Base-by-base conservation (phyloP, 768 basidiomycete species). In the Lactarius psammicola region DNA sequence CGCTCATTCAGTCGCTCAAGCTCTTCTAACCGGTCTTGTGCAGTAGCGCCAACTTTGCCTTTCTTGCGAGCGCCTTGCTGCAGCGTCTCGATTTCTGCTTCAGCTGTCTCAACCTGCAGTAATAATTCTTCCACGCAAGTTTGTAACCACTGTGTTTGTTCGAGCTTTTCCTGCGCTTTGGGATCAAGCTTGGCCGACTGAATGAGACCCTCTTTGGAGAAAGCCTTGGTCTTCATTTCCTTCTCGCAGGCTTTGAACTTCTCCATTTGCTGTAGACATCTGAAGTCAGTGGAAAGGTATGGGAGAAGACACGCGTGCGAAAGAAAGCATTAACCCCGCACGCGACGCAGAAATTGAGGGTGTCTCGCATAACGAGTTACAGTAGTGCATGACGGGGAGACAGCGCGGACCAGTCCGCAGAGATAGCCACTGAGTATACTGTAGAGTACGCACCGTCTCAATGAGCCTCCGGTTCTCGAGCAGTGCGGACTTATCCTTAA, bases 171-270 rank as follows among this genome's bases (percentile, higher is more conserved):
- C 79, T 97, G 94, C 64, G 96, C 94, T 74, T 94, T 95, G 62
- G 97, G 97, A 77, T 98, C 97, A 28, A 98, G 87, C 73, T 92
- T 94, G 42, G 93, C 85, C 13, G 94, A 93, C 66, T 95, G 93
- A 67, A 90, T 97, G 49, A 99, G 83, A 49, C 97, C 97, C 77
- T 98, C 97, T 74, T 98, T 99, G 23, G 95, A 98, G 78, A 98
- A 99, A 0, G 97, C 97, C 77, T 99, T 99, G 65, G 97, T 98
- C 84, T 99, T 99, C 96, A 98, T 98, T 79, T 99, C 97, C 81
- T 98, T 99, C 81, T 99, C 97, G 79, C 95, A 95, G 28, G 96
- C 96, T 74, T 99, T 99, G 86, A 99, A 99, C 75, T 94, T 95
- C 81, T 99, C 97, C 97, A 99, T 99, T 98, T 98, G 97, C 97